Evolutionary conservation across 768 basidiomycete genomes (phyloP), one percentile per base, ranked within the genome.

Genomic region (Amanita jacksonii): DNA sequence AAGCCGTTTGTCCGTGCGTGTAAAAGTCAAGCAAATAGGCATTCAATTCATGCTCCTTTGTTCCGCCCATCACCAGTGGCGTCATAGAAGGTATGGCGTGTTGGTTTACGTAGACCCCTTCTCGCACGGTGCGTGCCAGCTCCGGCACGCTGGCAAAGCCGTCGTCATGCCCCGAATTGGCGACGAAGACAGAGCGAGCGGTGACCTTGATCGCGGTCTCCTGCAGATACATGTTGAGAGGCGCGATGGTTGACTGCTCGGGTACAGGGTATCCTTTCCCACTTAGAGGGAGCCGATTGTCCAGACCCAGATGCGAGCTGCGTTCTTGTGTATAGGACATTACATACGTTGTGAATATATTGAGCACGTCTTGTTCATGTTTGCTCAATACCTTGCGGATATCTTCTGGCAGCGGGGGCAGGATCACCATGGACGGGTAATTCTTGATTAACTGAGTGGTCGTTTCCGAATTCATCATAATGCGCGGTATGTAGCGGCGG

Each of bases 21-120:
- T 73, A 83, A 59, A 83, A 86, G 53, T 86, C 84, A 35, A 74
- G 61, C 12, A 85, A 56, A 52, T 82, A 82, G 0, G 78, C 81
- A 47, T 85, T 84, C 35, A 82, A 64, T 1, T 54, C 51, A 38
- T 58, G 51, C 38, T 55, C 51, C 7, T 53, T 43, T 2, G 50
- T 52, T 9, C 37, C 41, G 9, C 44, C 32, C 2, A 49, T 22
- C 27, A 54, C 36, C 54, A 65, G 57, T 60, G 64, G 45, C 42
- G 50, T 18, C 52, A 82, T 54, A 1, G 77, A 73, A 4, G 84
- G 83, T 12, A 81, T 76, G 0, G 74, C 73, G 52, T 81, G 67
- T 50, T 70, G 68, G 52, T 77, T 74, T 5, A 85, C 57, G 43
- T 70, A 65, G 15, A 86, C 50, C 0, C 79, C 80, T 5, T 54